Conservation (phyloP, 495 filamentous ascomycete genomes). For the Clavariopsis aquatica region DNA sequence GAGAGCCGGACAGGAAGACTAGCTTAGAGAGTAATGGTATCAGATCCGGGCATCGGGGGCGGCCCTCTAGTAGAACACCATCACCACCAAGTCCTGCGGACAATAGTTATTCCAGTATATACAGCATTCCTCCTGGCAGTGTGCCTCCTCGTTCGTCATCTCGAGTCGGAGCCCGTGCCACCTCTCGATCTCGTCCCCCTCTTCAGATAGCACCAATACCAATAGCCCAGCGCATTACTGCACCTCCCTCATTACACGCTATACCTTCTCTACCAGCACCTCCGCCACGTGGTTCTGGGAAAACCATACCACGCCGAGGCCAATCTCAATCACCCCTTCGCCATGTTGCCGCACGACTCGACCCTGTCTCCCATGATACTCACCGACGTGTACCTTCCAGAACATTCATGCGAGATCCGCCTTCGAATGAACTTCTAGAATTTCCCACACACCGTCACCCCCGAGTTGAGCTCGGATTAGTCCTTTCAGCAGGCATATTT, state of each 20-base stretch:
- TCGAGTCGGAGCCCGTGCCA: constrained; percentile 23
- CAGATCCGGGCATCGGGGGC: constrained; percentile 24
- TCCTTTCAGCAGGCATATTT: constrained; percentile 45
- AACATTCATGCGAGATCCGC: constrained; percentile 40
- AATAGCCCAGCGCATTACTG: constrained; percentile 8
- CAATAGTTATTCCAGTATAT: constrained; percentile 42
- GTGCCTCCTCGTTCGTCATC: constrained; percentile 46
- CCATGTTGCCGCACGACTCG: constrained; percentile 32
- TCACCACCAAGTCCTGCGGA: constrained; percentile 38
- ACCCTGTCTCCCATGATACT: constrained; percentile 39
- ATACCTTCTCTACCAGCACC: constrained; percentile 22
- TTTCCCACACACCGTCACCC: constrained; percentile 45
- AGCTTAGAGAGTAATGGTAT: constrained; percentile 25
- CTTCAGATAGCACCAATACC: constrained; percentile 16
- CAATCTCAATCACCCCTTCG: constrained; percentile 43
- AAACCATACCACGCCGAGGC: constrained; percentile 41
- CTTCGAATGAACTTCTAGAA: constrained; percentile 43
- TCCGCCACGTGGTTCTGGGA: constrained; percentile 29
- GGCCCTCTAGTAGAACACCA: constrained; percentile 29
- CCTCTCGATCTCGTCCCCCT: constrained; percentile 18
- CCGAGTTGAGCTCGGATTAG: constrained; percentile 43
- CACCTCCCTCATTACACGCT: constrained; percentile 16
- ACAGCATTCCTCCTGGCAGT: constrained; percentile 44
- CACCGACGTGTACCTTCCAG: constrained; percentile 41
- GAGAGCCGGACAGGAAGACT: constrained; percentile 24